Evolutionary conservation across 768 basidiomycete genomes (phyloP).

Genomic region (Boletus reticuloceps): DNA sequence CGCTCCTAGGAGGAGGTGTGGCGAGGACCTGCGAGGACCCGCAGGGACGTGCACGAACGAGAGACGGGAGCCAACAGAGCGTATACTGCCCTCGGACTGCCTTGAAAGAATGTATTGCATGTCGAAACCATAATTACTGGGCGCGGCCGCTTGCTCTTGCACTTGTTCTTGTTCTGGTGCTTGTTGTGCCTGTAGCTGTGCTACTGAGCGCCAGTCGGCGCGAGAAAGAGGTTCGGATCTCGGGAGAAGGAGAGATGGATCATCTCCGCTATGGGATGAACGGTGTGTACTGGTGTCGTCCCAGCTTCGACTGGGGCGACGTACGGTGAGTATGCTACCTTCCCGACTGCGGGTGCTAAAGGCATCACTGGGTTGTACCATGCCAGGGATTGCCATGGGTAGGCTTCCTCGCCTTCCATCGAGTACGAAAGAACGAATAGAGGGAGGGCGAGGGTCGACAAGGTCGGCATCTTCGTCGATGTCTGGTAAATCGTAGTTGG

Average conservation of each 20-base stretch:
- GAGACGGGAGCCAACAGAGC: conserved; percentile 25
- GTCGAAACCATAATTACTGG: conserved; percentile 41
- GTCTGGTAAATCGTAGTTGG: conserved; percentile 41
- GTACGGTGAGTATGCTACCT: conserved; percentile 55
- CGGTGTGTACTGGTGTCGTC: conserved; percentile 40
- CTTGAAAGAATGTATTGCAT: conserved; percentile 40
- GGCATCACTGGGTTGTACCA: conserved; percentile 17
- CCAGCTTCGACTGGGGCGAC: conserved; percentile 59
- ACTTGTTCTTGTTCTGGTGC: neutral
- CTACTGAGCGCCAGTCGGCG: conserved; percentile 55
- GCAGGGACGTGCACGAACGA: conserved; percentile 15
- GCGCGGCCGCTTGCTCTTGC: neutral
- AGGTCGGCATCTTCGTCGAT: conserved; percentile 31
- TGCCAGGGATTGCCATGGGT: conserved; percentile 58
- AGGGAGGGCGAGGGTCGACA: conserved; percentile 25
- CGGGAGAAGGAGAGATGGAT: conserved; percentile 36
- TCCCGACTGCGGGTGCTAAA: conserved; percentile 47
- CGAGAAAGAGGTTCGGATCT: conserved; percentile 41
- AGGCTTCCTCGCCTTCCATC: conserved; percentile 50
- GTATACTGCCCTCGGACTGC: conserved; percentile 33
- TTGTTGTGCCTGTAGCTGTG: conserved; percentile 33
- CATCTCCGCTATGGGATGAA: conserved; percentile 19
- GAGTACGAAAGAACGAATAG: conserved; percentile 15
- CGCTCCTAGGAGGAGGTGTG: conserved; percentile 26
- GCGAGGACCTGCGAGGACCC: conserved; percentile 20